A percentile compares a stretch with the other conserved stretches of the same genome.
Evolutionary conservation across 1,284 basidiomycete genomes (phyloP).

Genomic region (Serendipita sp.): DNA sequence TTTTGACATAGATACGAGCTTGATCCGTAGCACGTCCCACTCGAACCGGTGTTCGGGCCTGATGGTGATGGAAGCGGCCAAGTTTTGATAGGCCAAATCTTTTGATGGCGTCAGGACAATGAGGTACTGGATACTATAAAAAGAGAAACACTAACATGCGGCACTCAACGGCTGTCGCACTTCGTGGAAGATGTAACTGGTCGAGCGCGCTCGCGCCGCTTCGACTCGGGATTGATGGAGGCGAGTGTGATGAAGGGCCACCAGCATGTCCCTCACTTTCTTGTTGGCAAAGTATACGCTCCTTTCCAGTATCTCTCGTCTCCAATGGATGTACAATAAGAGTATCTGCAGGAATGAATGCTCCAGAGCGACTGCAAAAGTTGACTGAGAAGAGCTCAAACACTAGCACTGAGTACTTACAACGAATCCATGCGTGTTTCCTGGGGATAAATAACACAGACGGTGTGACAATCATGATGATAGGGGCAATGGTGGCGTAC

Average conservation of each 20-base stretch:
- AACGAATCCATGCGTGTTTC: constrained; percentile 36
- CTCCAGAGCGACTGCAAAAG: not conserved
- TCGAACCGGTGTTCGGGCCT: constrained; percentile 58
- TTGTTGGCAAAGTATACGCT: constrained; percentile 24
- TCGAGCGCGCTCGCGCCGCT: constrained; percentile 40
- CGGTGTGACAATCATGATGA: constrained; percentile 42
- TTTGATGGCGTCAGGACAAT: constrained; percentile 3
- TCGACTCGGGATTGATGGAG: constrained; percentile 3
- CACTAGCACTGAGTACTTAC: constrained; percentile 26
- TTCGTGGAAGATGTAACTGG: constrained; percentile 70
- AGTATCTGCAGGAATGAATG: constrained; percentile 7
- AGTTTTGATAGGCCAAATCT: constrained; percentile 81
- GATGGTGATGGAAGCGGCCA: constrained; percentile 57
- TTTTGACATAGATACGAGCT: constrained; percentile 79
- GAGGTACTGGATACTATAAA: not conserved
- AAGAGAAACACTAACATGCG: constrained; percentile 39
- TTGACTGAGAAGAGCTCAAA: not conserved
- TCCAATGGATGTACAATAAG: not conserved
- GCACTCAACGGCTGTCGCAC: constrained; percentile 63
- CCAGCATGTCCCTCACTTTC: not conserved
- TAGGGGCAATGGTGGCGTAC: constrained; percentile 43
- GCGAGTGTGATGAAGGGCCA: not conserved
- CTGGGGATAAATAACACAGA: constrained; percentile 36
- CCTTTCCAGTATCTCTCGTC: constrained; percentile 13
- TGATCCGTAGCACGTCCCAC: constrained; percentile 67